phyloP scores from a whole-genome alignment of 805 yeast species.

The Helenozyma rhizophorensis region DNA sequence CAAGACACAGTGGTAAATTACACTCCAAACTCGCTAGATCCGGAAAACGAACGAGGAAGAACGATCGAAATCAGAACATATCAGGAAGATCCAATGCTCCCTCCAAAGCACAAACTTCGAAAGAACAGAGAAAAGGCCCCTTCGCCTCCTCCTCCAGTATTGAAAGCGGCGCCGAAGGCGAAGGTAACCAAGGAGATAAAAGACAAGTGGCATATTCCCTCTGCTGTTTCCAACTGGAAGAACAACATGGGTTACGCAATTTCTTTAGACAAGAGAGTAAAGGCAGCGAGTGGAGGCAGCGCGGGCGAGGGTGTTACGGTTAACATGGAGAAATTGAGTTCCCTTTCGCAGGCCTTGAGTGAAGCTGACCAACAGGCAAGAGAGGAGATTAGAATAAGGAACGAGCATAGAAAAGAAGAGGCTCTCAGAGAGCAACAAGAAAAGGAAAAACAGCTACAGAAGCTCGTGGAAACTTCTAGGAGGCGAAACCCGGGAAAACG shows the following conservation, averaged over 20 bases:
- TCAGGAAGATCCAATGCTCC: conserved; percentile 80
- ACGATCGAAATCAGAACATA: conserved; percentile 62
- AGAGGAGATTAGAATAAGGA: conserved; percentile 23
- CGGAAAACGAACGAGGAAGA: conserved; percentile 21
- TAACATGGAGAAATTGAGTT: conserved; percentile 55
- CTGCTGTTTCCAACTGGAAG: conserved; percentile 93
- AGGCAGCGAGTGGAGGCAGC: conserved; percentile 42
- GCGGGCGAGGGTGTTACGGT: conserved; percentile 30
- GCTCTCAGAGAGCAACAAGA: conserved; percentile 24
- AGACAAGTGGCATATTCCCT: conserved; percentile 81
- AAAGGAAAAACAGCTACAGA: conserved; percentile 25
- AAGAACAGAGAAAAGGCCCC: conserved; percentile 64
- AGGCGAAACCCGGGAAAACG: conserved; percentile 12
- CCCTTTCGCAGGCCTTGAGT: conserved; percentile 67
- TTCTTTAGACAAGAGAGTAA: conserved; percentile 68
- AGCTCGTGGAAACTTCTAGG: conserved; percentile 26
- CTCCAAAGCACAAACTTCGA: conserved; percentile 69
- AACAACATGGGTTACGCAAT: conserved; percentile 88
- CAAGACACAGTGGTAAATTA: conserved; percentile 21
- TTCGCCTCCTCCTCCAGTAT: conserved; percentile 61
- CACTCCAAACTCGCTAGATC: conserved; percentile 14
- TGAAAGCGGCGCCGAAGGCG: conserved; percentile 48
- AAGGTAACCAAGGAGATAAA: conserved; percentile 67
- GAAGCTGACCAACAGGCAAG: conserved; percentile 25
- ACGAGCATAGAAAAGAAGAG: conserved; percentile 22